Evolutionary conservation across 208 protist species (phyloP).

Genomic region (Blechomonas ayalai): DNA sequence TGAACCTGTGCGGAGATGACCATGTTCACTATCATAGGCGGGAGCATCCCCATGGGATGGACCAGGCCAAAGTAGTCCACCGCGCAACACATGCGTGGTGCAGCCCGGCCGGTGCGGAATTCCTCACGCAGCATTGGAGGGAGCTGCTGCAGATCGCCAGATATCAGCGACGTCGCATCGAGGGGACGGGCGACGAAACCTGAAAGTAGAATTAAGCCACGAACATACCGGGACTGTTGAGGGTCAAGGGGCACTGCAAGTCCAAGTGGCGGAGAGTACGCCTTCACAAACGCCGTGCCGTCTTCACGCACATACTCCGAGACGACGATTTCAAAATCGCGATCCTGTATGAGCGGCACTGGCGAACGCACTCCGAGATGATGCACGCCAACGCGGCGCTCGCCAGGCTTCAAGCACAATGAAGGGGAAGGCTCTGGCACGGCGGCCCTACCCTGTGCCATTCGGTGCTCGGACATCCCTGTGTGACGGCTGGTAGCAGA

Average conservation of each 20-base stretch:
- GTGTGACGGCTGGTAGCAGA: too few species aligned
- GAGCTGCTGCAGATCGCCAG: too few species aligned
- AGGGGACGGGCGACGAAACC: constrained; percentile 51
- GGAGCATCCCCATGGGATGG: constrained; percentile 70
- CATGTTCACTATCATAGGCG: constrained; percentile 53
- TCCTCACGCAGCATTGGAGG: too few species aligned
- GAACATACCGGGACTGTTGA: constrained; percentile 54
- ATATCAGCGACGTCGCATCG: constrained; percentile 1
- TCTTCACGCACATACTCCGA: constrained; percentile 42
- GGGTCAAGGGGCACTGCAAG: constrained; percentile 47
- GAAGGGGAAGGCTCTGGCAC: too few species aligned
- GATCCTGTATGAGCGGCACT: constrained; percentile 49
- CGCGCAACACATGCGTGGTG: constrained; percentile 23
- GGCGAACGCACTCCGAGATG: constrained; percentile 60
- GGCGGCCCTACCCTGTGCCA: too few species aligned
- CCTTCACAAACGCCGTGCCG: constrained; percentile 57
- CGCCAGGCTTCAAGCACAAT: too few species aligned
- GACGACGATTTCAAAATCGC: constrained; percentile 76
- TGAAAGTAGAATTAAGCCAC: constrained; percentile 49
- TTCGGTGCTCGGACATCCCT: too few species aligned
- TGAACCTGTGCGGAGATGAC: constrained; percentile 49
- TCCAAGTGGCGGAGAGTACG: constrained; percentile 56
- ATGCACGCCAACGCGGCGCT: constrained; percentile 59
- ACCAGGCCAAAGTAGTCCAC: constrained; percentile 67
- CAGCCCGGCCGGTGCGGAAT: too few species aligned